Evolutionary conservation across 2,329 filamentous ascomycete species (phyloP), one percentile per base, ranked within the genome.

Genomic region (Talaromyces sp.): DNA sequence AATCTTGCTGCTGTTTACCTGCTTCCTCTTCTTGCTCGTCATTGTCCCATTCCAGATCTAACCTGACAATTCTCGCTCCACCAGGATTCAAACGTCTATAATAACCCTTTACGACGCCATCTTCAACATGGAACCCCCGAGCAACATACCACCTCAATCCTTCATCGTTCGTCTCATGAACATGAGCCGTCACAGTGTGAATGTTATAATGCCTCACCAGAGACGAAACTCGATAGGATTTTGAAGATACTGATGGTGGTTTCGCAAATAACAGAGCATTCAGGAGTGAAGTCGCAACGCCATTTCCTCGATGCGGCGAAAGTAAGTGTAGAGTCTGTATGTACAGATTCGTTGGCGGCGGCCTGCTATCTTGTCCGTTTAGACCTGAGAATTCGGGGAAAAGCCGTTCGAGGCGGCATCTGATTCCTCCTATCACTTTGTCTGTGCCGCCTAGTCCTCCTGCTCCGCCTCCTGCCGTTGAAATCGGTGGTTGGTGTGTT

Each of bases 121-220:
- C 76, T 47, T 84, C 79, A 6, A 80, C 68, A 67, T 78, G 78
- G 66, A 89, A 89, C 0, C 84, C 85, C 4, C 86, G 79, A 67
- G 84, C 83, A 52, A 74, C 72, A 75, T 89, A 89, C 87, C 87
- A 89, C 57, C 81, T 79, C 68, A 87, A 70, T 0, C 81, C 87
- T 58, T 87, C 86, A 19, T 82, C 79, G 64, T 89, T 89, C 24
- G 82, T 83, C 69, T 87, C 86, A 81, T 88, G 89, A 0, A 89
- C 86, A 73, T 89, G 87, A 11, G 87, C 87, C 2, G 84, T 86
- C 22, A 89, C 81, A 14, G 76, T 79, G 11, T 74, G 75, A 31
- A 85, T 81, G 31, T 81, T 80, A 67, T 87, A 83, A 63, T 82
- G 76, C 37, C 79, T 77, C 4, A 83, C 79, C 10, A 80, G 69